phyloP scores from a whole-genome alignment of 2,329 filamentous ascomycete genomes.

The Ceratocystis alfenasii region DNA sequence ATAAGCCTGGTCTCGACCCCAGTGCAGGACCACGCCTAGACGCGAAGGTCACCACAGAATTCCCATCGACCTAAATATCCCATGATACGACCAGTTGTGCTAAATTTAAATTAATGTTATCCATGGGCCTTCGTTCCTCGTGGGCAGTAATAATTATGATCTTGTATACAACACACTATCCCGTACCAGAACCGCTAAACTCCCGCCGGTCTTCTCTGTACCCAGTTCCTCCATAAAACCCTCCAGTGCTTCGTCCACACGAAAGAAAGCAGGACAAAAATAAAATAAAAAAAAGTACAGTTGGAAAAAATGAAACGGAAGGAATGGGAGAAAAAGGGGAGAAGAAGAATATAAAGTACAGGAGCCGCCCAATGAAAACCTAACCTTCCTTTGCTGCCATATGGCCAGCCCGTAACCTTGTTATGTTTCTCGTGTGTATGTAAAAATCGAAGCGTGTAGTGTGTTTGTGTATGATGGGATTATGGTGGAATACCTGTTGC shows the following conservation, averaged over 20 bases:
- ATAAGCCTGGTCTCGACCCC: no score
- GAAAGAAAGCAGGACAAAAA: slow-evolving; percentile 9
- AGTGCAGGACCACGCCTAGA: no score
- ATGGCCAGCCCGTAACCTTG: not conserved
- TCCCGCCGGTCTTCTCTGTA: not conserved
- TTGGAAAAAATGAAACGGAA: not conserved
- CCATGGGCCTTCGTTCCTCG: not conserved
- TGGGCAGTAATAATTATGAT: slow-evolving; percentile 5
- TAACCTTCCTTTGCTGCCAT: not conserved
- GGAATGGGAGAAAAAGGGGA: not conserved
- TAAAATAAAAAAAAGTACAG: slow-evolving; percentile 4
- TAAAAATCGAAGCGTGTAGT: not conserved
- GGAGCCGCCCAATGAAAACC: slow-evolving; percentile 6
- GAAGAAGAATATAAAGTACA: slow-evolving; percentile 11
- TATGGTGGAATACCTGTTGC: not conserved
- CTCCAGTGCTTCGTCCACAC: not conserved
- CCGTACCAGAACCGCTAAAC: not conserved
- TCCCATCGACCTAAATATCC: no score
- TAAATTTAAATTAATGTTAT: not conserved
- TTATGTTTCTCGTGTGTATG: slow-evolving; percentile 7
- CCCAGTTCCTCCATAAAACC: not conserved
- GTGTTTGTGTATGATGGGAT: not conserved
- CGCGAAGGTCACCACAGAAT: no score
- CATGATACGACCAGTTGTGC: no score
- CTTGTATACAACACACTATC: slow-evolving; percentile 8